Base-by-base conservation (phyloP, 495 filamentous ascomycete species). In the Hypomontagnella monticulosa region DNA sequence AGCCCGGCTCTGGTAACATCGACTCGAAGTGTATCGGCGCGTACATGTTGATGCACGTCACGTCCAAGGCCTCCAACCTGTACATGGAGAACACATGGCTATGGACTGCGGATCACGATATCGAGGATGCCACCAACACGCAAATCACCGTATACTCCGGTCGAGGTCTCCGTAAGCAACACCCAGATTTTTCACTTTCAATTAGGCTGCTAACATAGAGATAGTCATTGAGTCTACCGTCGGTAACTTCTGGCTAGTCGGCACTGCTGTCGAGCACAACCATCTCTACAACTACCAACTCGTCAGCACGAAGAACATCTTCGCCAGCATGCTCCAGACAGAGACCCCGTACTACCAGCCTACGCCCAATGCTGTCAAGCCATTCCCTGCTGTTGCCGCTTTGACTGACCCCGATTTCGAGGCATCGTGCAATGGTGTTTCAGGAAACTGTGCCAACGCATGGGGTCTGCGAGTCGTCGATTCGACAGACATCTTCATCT, bases 1-100 rank as follows among this genome's bases (percentile, higher is more conserved):
- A 81, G 30, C 89, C 90, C 0, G 79, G 76, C 4, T 77, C 81
- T 33, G 70, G 76, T 40, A 76, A 78, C 32, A 84, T 80, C 4
- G 80, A 87, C 49, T 33, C 66, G 51, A 80, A 70, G 0, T 93
- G 90, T 70, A 83, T 86, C 70, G 91, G 87, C 12, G 88, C 93
- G 4, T 93, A 91, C 81, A 85, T 96, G 81, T 81, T 92, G 9
- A 81, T 97, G 63, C 92, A 96, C 69, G 78, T 97, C 19, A 93
- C 92, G 4, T 70, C 83, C 37, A 73, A 81, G 20, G 91, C 85
- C 1, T 85, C 83, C 40, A 76, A 76, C 36, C 78, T 91, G 34
- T 95, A 96, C 70, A 79, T 96, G 63, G 93, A 97, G 80, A 97
- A 97, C 78, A 87, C 85, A 46, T 97, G 93, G 93, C 85, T 91